Base-by-base conservation (phyloP, 2,329 filamentous ascomycete genomes). In the Ceratocystis destructans region DNA sequence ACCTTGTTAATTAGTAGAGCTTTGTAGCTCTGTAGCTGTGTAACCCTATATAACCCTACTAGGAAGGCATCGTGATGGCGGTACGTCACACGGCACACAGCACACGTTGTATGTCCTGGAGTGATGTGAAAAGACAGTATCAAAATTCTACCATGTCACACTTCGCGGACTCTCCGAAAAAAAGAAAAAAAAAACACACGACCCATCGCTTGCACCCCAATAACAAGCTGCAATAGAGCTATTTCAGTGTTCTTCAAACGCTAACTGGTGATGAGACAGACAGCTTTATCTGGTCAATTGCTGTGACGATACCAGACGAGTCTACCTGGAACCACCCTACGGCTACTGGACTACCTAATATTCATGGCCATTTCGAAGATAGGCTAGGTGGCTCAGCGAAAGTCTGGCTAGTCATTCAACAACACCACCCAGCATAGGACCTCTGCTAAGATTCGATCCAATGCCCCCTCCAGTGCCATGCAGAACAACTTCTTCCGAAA, bases 401-500 rank as follows among this genome's bases (percentile, higher is more conserved):
- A 53, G 20, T 22, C 48, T n/a, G 3, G 4, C 48, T 25, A 53
- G 48, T n/a, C 17, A n/a, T 25, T 28, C 3, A 28, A 28, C 20
- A 48, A 53, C 0, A 53, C 28, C 25, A 28, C 48, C 20, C 2
- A 15, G 22, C 48, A 5, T 15, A 48, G 17, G 20, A 22, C 20
- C 17, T n/a, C 46, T 20, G 12, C 22, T 5, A 20, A 37, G 20
- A 59, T 10, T n/a, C 28, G 55, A 20, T 25, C 55, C 12, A 59
- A 63, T 63, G 61, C 28, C 17, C 25, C 20, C 22, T 50, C 44
- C 44, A 12, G 17, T 44, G 17, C 37, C n/a, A 6, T 44, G 44
- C 17, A 31, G 55, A 12, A 37, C n/a, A 8, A 66, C 45, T 22
- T 64, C 68, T 12, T 67, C 63, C 17, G 64, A 65, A 25, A 66